Percentiles rank a stretch among this genome's conserved stretches.
These are phyloP conservation scores for Candida silvatica DNA, from an alignment of 805 yeast genomes.

Conservation along the genomic window DNA sequence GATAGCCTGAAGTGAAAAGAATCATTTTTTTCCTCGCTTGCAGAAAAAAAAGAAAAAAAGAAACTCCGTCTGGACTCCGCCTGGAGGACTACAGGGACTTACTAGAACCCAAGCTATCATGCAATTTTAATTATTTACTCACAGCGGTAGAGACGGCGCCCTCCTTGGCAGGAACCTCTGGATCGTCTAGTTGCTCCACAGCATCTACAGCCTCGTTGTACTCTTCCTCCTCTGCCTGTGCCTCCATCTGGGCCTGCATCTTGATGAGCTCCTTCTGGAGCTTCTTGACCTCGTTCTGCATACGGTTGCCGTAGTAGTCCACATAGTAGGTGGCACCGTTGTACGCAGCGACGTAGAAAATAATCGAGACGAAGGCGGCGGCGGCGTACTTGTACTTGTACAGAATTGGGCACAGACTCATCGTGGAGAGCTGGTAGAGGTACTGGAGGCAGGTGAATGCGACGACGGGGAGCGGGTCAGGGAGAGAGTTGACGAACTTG, in stretches of 20 bases:
- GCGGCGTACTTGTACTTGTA: slow-evolving; percentile 62
- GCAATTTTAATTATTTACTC: too few species aligned
- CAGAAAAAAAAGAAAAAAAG: too few species aligned
- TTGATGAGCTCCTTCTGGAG: slow-evolving; percentile 64
- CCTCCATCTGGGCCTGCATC: slow-evolving; percentile 32
- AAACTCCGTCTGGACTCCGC: too few species aligned
- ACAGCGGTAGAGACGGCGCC: too few species aligned
- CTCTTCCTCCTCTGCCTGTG: not conserved
- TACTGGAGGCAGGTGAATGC: slow-evolving; percentile 86
- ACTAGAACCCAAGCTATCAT: too few species aligned
- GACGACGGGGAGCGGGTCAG: slow-evolving; percentile 78
- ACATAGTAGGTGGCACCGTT: slow-evolving; percentile 95
- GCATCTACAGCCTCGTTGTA: not conserved
- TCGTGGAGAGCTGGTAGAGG: slow-evolving; percentile 75
- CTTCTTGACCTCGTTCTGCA: slow-evolving; percentile 75
- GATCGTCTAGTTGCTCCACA: too few species aligned
- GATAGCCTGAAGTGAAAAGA: too few species aligned
- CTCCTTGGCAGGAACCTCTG: too few species aligned
- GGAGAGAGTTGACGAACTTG: slow-evolving; percentile 68
- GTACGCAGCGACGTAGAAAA: slow-evolving; percentile 75
- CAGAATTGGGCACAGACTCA: slow-evolving; percentile 89
- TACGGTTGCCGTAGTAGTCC: slow-evolving; percentile 83
- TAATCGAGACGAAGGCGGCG: slow-evolving; percentile 54
- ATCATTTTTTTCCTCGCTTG: too few species aligned
- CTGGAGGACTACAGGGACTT: too few species aligned